Evolutionary conservation across 768 basidiomycete species (phyloP), one percentile per base, ranked within the genome.

Genomic region (Kwoniella pini): DNA sequence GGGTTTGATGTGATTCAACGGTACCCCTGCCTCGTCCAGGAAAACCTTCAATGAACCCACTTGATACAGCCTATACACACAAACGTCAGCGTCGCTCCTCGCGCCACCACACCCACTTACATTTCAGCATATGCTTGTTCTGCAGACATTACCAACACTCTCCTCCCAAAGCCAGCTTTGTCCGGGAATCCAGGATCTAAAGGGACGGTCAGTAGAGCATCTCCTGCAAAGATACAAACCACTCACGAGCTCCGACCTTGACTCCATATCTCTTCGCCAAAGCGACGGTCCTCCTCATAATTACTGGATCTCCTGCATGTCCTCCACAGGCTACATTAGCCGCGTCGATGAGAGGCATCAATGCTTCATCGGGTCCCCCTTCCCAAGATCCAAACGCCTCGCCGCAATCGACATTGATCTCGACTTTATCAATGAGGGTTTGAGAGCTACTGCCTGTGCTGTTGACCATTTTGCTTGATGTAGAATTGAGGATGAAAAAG

Each of bases 241-340:
- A 70, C 69, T 64, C 61, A 70, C 69, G 87, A 7, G 87, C 87
- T 0, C 87, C 87, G n/a, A 86, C 81, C 26, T 79, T 77, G 27
- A 87, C 85, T 21, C 80, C 79, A 68, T 86, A 79, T 33, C 76
- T 67, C 65, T 86, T 86, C 2, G 87, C 87, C 3, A 85, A 79
- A 0, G 62, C 57, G 2, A 87, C 85, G 0, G 86, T 87, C 69
- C 82, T 80, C 63, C 84, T 80, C 87, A 88, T 88, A 49, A 87
- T 82, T 0, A 83, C 80, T 64, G 86, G 86, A 70, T 87, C 86
- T 0, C 85, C 84, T 21, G 42, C 86, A 68, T 88, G 87, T 61
- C 86, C 87, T 5, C 87, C 86, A 68, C 86, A 88, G 0, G 87
- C 87, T 15, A 87, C 79, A 60, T 87, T 86, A 0, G 85, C 85